Base-by-base conservation (phyloP, 2,329 filamentous ascomycete species). In the Coniella vitis region DNA sequence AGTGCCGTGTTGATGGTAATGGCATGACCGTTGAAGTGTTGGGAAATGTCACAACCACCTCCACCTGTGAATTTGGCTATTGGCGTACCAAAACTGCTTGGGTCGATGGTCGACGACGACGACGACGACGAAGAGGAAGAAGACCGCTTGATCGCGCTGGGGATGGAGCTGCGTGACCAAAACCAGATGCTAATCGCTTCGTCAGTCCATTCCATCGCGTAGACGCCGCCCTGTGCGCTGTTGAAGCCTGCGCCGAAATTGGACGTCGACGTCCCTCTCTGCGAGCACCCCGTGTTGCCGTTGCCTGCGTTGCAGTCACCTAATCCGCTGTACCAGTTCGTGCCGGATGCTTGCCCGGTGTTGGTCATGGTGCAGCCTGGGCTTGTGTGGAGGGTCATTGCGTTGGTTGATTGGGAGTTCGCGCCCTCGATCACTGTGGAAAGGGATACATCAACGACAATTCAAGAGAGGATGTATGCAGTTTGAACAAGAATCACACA, bases 161-260 rank as follows among this genome's bases (percentile, higher is more conserved):
- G 25, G 21, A 53, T 35, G 39, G 49, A 63, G 54, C 64, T 65
- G 51, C 87, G 83, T 0, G 83, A 73, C 68, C 95, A 96, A 75
- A 88, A 91, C 79, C 83, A 96, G 55, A 95, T 74, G 36, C 76
- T 76, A 64, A 97, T 93, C 55, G 73, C 73, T 0, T 76, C 63
- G 22, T 76, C 73, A 2, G 84, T 88, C 87, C 90, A 95, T 64
- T 90, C 82, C 48, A 84, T 79, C 25, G 81, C 85, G 59, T 86
- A 90, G 38, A 90, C 73, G 36, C 86, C 87, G 21, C 86, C 86
- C 9, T 76, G 74, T 25, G 67, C 74, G 20, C 69, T 69, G 66
- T 93, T 93, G 72, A 94, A 90, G 7, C 76, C 79, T 21, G 77
- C 69, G 12, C 86, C 86, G 56, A 82, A 87, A 56, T 75, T 78